A percentile compares a stretch with the other conserved stretches of the same genome.
phyloP scores from a whole-genome alignment of 2,329 filamentous ascomycete genomes.

The Cordyceps pruinosa region DNA sequence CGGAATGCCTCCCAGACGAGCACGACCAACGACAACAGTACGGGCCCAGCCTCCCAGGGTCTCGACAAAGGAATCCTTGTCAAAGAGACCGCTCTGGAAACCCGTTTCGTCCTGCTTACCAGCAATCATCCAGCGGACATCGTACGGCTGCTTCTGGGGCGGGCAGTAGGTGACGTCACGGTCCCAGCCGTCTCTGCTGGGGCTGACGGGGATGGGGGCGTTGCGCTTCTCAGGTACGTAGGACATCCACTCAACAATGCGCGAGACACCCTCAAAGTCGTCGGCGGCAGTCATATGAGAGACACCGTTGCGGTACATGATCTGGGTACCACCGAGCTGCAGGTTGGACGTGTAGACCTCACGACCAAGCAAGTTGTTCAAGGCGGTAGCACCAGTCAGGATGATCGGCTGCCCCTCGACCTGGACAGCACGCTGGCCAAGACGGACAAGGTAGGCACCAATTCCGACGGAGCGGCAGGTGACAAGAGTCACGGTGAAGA shows the following conservation, averaged over 20 bases:
- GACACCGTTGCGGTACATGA: constrained; percentile 99
- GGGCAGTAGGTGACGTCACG: constrained; percentile 83
- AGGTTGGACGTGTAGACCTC: constrained; percentile 99
- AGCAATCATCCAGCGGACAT: constrained; percentile 87
- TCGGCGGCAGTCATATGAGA: constrained; percentile 98
- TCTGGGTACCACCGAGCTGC: constrained; percentile 98
- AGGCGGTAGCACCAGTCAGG: constrained; percentile 89
- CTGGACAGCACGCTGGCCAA: constrained; percentile 96
- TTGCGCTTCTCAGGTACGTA: constrained; percentile 95
- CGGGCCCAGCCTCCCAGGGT: constrained; percentile 94
- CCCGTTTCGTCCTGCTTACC: constrained; percentile 71
- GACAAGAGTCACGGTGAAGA: constrained; percentile 96
- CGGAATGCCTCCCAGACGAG: constrained; percentile 91
- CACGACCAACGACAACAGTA: constrained; percentile 93
- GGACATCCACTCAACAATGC: constrained; percentile 97
- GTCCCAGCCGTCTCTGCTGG: constrained; percentile 82
- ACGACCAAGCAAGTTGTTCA: constrained; percentile 96
- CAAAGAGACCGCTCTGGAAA: constrained; percentile 88
- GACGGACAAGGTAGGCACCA: constrained; percentile 95
- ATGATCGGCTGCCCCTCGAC: constrained; percentile 99
- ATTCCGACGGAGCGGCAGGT: constrained; percentile 99
- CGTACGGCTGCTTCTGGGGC: constrained; percentile 76
- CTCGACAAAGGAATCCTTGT: constrained; percentile 95
- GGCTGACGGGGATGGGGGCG: constrained; percentile 85
- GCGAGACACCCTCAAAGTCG: constrained; percentile 94